A percentile compares a stretch with the other conserved stretches of the same genome.
Conservation (phyloP, 257 asterid species). For the Parsonsia alboflavescens region DNA sequence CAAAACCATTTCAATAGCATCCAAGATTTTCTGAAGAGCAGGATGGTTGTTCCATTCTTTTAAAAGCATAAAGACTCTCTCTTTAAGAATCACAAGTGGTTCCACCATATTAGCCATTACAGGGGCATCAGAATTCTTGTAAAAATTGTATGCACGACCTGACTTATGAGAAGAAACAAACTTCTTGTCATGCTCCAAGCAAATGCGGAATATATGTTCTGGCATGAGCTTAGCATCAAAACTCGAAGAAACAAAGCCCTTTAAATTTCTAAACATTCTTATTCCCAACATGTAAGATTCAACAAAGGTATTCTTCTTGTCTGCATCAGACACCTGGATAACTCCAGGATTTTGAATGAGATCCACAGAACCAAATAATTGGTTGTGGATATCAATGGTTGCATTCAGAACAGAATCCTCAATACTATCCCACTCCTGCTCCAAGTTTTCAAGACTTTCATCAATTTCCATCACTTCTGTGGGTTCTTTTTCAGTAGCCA, state of each 20-base stretch:
- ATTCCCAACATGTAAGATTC: conserved; percentile 65
- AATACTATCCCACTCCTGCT: conserved; percentile 54
- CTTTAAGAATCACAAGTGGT: conserved; percentile 55
- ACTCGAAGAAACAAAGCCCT: conserved; percentile 50
- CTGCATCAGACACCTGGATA: conserved; percentile 52
- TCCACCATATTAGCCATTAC: conserved; percentile 75
- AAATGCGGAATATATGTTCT: conserved; percentile 73
- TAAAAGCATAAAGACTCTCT: conserved; percentile 40
- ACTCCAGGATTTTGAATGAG: conserved; percentile 55
- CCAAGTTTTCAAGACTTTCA: conserved; percentile 42
- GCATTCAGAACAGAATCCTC: conserved; percentile 55
- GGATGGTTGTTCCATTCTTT: conserved; percentile 69
- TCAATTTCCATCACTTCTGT: conserved; percentile 47
- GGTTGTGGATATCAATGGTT: conserved; percentile 60
- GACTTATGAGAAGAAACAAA: conserved; percentile 38
- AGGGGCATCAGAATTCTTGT: conserved; percentile 73
- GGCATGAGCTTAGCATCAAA: conserved; percentile 79
- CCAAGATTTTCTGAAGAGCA: conserved; percentile 61
- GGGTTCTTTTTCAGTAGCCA: conserved; percentile 47
- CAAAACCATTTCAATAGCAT: conserved; percentile 68
- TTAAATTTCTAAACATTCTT: conserved; percentile 47
- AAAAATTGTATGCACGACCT: conserved; percentile 56
- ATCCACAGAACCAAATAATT: conserved; percentile 75
- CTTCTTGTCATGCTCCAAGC: conserved; percentile 72
- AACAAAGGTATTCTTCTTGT: conserved; percentile 49